These are phyloP conservation scores for Leptographium lundbergii DNA, from an alignment of 2,329 filamentous ascomycete genomes.

Conservation along the genomic window DNA sequence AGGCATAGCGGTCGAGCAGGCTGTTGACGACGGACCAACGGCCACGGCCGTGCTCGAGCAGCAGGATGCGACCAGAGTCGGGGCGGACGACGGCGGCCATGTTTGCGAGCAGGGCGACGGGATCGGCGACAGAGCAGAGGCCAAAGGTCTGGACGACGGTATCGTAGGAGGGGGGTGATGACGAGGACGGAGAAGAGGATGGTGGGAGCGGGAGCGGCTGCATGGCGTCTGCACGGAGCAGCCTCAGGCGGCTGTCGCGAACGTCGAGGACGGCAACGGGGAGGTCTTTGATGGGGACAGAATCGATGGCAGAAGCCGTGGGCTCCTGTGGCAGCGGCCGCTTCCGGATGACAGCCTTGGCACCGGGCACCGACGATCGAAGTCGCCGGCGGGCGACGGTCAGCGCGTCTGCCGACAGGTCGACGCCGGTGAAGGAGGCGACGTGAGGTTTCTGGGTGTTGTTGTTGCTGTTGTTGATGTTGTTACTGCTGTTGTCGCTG, in stretches of 20 bases:
- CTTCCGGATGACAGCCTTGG: conserved; percentile 26
- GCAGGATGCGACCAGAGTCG: conserved; percentile 43
- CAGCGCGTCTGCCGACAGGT: conserved; percentile 49
- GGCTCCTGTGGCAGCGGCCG: conserved; percentile 8
- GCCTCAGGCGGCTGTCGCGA: conserved; percentile 13
- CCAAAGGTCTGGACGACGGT: conserved; percentile 53
- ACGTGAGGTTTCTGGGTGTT: neutral
- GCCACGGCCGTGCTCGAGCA: conserved; percentile 51
- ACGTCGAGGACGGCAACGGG: conserved; percentile 22
- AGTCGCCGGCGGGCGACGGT: conserved; percentile 43
- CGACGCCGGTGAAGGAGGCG: conserved; percentile 47
- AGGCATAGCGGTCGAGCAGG: conserved; percentile 41
- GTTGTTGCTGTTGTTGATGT: neutral
- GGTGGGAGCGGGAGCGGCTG: conserved; percentile 24
- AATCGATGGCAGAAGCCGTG: neutral
- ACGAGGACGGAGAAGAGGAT: conserved; percentile 25
- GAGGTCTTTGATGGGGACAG: conserved; percentile 26
- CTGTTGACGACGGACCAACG: conserved; percentile 41
- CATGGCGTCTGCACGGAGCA: conserved; percentile 30
- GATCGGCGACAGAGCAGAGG: conserved; percentile 48
- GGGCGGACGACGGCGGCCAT: conserved; percentile 40
- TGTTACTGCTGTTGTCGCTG: neutral
- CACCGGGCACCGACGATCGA: conserved; percentile 26
- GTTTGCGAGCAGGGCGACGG: conserved; percentile 37
- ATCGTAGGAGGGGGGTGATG: conserved; percentile 34